Percentiles rank a stretch among this genome's conserved stretches.
phyloP scores from a whole-genome alignment of 805 yeast species.

The Candida oleophila region DNA sequence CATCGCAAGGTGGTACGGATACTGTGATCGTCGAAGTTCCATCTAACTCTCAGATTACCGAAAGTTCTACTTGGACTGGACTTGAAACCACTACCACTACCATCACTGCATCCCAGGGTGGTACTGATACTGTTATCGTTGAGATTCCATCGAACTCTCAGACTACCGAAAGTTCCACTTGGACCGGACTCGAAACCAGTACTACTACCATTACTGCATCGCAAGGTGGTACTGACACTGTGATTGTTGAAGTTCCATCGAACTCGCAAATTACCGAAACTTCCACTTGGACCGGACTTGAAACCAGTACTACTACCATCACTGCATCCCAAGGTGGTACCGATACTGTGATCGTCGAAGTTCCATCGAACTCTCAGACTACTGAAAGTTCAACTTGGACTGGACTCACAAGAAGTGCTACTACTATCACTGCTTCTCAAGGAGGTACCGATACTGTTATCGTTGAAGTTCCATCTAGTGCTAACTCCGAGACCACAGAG shows the following conservation, averaged over 20 bases:
- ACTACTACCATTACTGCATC: conserved; percentile 8
- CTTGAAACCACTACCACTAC: conserved; percentile 7
- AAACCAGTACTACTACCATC: not conserved
- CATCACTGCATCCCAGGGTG: conserved; percentile 5
- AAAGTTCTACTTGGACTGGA: conserved; percentile 9
- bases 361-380: conserved; percentile 5
- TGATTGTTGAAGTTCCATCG: conserved; percentile 10
- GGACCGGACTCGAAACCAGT: conserved; percentile 7
- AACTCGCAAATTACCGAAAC: conserved; percentile 8
- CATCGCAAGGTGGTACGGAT: conserved; percentile 7
- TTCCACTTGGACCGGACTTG: conserved; percentile 12
- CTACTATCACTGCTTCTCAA: conserved; percentile 5
- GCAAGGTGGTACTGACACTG: conserved; percentile 10
- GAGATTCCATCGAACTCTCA: conserved; percentile 10
- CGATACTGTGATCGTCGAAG: conserved; percentile 9
- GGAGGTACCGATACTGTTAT: conserved; percentile 8
- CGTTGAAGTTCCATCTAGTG: conserved; percentile 13
- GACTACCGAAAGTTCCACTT: conserved; percentile 4
- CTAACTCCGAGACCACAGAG: not conserved
- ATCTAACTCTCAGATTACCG: not conserved
- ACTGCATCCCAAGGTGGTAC: conserved; percentile 1
- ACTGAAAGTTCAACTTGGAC: conserved; percentile 6
- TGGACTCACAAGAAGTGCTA: conserved; percentile 4
- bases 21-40: conserved; percentile 11
- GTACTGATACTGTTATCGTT: conserved; percentile 10